These are phyloP conservation scores for Chaetomium sp. DNA, from an alignment of 2,329 filamentous ascomycete species.

Conservation along the genomic window DNA sequence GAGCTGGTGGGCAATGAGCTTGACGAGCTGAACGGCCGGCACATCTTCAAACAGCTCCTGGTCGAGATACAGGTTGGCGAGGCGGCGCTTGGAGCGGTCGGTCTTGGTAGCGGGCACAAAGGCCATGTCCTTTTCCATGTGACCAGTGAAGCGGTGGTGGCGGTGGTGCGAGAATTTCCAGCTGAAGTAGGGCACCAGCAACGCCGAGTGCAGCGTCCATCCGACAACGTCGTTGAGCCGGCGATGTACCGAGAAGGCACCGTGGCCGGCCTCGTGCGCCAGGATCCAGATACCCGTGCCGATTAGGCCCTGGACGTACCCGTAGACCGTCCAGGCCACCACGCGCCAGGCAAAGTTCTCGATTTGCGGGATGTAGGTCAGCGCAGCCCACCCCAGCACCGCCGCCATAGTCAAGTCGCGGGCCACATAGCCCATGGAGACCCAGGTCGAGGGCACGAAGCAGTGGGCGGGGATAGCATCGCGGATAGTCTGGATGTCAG, in stretches of 20 bases:
- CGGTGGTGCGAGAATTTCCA: conserved; percentile 66
- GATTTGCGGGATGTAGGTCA: conserved; percentile 49
- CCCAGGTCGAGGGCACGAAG: conserved; percentile 49
- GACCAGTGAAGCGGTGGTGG: conserved; percentile 62
- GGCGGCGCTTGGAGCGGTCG: conserved; percentile 30
- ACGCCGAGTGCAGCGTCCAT: conserved; percentile 57
- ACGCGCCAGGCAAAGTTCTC: conserved; percentile 37
- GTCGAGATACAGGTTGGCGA: conserved; percentile 37
- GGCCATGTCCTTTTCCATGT: conserved; percentile 62
- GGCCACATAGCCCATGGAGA: conserved; percentile 49
- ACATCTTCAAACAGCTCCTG: conserved; percentile 57
- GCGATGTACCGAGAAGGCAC: conserved; percentile 54
- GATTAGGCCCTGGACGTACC: conserved; percentile 58
- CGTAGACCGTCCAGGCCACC: conserved; percentile 51
- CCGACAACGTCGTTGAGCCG: conserved; percentile 55
- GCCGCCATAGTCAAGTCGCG: conserved; percentile 48
- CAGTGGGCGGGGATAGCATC: conserved; percentile 55
- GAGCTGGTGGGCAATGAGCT: conserved; percentile 55
- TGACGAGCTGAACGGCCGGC: conserved; percentile 48
- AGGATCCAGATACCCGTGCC: conserved; percentile 66
- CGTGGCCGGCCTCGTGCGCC: conserved; percentile 65
- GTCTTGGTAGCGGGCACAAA: conserved; percentile 49
- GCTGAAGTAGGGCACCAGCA: conserved; percentile 64
- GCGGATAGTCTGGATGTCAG: conserved; percentile 43
- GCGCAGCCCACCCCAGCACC: conserved; percentile 43